phyloP scores from a whole-genome alignment of 352 stramenopile species.

The Pythium biforme region DNA sequence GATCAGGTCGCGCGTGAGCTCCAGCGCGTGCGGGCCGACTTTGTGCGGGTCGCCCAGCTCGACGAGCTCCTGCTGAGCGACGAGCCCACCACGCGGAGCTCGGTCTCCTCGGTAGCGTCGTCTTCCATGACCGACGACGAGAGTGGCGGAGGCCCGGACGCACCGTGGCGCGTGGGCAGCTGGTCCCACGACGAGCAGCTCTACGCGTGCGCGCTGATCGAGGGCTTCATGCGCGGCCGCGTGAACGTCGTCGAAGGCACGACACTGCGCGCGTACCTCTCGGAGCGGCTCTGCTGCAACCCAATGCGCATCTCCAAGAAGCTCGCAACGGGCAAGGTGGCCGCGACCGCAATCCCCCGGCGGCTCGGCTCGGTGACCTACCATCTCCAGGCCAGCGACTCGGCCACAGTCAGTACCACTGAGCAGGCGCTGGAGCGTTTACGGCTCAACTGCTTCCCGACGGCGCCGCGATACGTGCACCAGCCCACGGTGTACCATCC shows the following conservation, averaged over 20 bases:
- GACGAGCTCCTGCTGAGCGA: not conserved
- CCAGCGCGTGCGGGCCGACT: constrained; percentile 3
- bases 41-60: not conserved
- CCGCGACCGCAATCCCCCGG: not conserved
- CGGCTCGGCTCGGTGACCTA: constrained; percentile 6
- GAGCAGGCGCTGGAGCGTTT: constrained; percentile 11
- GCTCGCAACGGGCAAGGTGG: constrained; percentile 17
- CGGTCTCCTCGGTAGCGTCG: not conserved
- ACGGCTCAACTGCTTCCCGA: constrained; percentile 8
- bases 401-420: not conserved
- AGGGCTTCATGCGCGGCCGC: constrained; percentile 20
- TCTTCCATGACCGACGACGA: not conserved
- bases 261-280: constrained; percentile 23
- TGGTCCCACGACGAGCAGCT: constrained; percentile 53
- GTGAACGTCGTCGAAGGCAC: constrained; percentile 18
- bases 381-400: not conserved
- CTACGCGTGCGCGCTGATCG: constrained; percentile 33
- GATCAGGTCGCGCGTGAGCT: constrained; percentile 8
- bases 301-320: constrained; percentile 34
- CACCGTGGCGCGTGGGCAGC: constrained; percentile 13
- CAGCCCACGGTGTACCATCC: not conserved
- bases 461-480: constrained; percentile 4
- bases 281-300: constrained; percentile 26
- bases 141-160: not conserved
- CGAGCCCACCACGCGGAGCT: not conserved